Evolutionary conservation across 768 basidiomycete species (phyloP), one percentile per base, ranked within the genome.

Genomic region (Naganishia vishniacii): DNA sequence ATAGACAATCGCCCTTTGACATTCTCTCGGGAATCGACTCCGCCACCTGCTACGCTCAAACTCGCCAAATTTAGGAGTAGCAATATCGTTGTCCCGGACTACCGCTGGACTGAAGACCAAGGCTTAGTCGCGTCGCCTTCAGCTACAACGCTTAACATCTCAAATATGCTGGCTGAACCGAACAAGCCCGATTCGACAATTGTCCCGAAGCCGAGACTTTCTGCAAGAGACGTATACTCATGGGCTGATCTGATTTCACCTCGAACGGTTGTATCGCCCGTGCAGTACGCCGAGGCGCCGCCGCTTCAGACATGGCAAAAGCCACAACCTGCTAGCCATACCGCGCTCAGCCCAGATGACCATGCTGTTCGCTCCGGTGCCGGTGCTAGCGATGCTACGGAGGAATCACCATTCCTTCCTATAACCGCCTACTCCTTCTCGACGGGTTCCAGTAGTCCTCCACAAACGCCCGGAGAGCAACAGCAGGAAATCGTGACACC

Each of bases 271-370:
- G 51, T 48, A 16, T 29, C 61, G 34, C 63, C 68, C n/a, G 48
- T 67, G 16, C 61, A 64, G 31, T 66, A 59, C 37, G 59, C 65
- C 15, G 26, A 32, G 4, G 47, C 49, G 1, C 61, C 62, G 47
- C 69, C 61, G 12, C 31, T n/a, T 3, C 58, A 68, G 18, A 71
- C 70, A 31, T 76, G 75, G 75, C 61, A 67, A 0, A 67, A 68
- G 58, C 68, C 69, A 56, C 71, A 67, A 25, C 72, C 75, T 6
- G 11, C 31, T 3, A 41, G 34, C 15, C 37, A 23, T 1, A 47
- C 18, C 13, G 7, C 32, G 11, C 34, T 40, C 3, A 37, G 31
- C 28, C 11, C 31, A 23, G 26, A 20, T 31, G 45, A 42, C 23
- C 32, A 31, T 9, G 18, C 28, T 23, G 41, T n/a, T 29, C 25